Evolutionary conservation across 306 rosid genomes (phyloP).

Genomic region (Elaeagnus macrophylla): DNA sequence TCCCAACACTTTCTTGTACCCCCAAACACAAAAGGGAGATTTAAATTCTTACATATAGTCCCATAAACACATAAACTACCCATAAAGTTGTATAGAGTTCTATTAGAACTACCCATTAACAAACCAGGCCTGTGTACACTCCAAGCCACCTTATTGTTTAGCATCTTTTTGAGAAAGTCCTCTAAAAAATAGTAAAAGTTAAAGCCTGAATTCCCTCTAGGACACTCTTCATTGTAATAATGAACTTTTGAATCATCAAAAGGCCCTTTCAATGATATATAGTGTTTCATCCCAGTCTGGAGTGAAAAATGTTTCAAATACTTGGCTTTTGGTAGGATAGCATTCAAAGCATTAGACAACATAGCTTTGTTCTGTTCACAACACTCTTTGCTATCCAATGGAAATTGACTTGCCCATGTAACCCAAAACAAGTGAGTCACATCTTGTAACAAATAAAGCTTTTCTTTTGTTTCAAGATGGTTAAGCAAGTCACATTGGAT

Average conservation of each 20-base stretch:
- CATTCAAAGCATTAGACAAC: constrained; percentile 62
- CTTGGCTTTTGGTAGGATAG: constrained; percentile 37
- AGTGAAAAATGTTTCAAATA: constrained; percentile 67
- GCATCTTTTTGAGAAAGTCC: constrained; percentile 68
- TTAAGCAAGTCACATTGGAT: constrained; percentile 69
- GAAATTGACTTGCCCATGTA: constrained; percentile 86
- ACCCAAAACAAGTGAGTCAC: constrained; percentile 86
- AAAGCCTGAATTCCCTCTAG: constrained; percentile 27
- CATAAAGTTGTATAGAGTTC: constrained; percentile 62
- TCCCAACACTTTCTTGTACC: constrained; percentile 77
- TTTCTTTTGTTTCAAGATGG: constrained; percentile 43
- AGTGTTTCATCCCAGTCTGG: constrained; percentile 89
- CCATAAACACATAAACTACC: constrained; percentile 81
- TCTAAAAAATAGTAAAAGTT: constrained; percentile 74
- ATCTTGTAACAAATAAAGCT: constrained; percentile 41
- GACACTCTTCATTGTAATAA: constrained; percentile 49
- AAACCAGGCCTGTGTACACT: constrained; percentile 83
- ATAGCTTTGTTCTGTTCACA: constrained; percentile 56
- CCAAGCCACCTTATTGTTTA: constrained; percentile 47
- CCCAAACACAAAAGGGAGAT: constrained; percentile 68
- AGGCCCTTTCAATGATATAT: constrained; percentile 47
- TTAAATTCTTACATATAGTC: constrained; percentile 53
- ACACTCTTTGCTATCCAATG: constrained; percentile 42
- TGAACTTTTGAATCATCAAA: constrained; percentile 15
- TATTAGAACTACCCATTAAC: constrained; percentile 54